phyloP scores from a whole-genome alignment of 176 grass and related monocot species.

The Bonia amplexicaulis region DNA sequence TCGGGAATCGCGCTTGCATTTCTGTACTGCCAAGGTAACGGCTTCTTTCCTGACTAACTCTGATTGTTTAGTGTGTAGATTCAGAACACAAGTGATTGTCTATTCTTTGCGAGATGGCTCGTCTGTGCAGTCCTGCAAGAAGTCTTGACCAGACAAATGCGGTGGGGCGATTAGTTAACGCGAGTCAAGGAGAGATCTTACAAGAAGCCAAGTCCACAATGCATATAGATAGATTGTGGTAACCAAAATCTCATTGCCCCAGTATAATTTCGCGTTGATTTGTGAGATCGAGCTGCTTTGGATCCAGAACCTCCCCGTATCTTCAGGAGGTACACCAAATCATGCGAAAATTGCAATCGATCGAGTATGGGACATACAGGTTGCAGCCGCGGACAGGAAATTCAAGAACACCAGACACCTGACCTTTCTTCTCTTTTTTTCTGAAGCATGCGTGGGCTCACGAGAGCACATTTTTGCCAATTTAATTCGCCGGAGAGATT shows the following conservation, averaged over 20 bases:
- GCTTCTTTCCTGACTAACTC: neutral
- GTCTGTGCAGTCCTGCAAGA: neutral
- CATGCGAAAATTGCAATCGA: neutral
- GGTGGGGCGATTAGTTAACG: neutral
- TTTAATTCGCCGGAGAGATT: slow-evolving; percentile 1
- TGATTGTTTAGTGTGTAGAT: neutral
- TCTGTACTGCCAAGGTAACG: slow-evolving; percentile 5
- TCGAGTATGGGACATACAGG: neutral
- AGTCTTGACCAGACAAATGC: neutral
- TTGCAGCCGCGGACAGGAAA: neutral
- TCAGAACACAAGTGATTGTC: neutral
- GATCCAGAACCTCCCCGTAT: neutral
- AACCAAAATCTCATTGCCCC: neutral
- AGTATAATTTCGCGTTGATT: neutral
- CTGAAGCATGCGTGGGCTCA: neutral
- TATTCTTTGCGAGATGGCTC: neutral
- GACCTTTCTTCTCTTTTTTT: neutral
- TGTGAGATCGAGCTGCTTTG: neutral
- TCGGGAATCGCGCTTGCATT: neutral
- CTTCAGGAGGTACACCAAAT: neutral
- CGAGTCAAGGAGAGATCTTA: slow-evolving; percentile 22
- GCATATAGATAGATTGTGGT: neutral
- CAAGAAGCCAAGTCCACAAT: slow-evolving; percentile 5
- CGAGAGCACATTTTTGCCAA: neutral
- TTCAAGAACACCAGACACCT: neutral